phyloP scores from a whole-genome alignment of 805 yeast species.

The Wickerhamomyces mucosus region DNA sequence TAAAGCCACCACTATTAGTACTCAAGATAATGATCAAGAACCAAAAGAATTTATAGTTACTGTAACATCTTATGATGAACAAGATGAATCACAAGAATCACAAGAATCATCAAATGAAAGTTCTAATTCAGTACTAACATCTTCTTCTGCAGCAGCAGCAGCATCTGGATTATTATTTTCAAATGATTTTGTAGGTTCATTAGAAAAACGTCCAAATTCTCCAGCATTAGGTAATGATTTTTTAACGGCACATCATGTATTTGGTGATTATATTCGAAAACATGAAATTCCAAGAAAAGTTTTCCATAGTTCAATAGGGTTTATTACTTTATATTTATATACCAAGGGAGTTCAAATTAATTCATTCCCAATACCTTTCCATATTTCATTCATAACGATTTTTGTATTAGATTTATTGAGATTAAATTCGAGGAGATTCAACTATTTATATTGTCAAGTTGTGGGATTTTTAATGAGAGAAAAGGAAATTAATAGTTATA shows the following conservation, averaged over 20 bases:
- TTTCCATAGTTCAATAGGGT: constrained; percentile 84
- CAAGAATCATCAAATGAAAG: too few species aligned
- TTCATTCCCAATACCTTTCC: constrained; percentile 52
- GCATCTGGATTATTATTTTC: background rate
- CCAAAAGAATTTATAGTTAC: too few species aligned
- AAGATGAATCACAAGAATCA: too few species aligned
- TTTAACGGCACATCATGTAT: constrained; percentile 32
- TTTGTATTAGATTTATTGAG: constrained; percentile 61
- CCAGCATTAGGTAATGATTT: constrained; percentile 14
- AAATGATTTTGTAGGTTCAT: constrained; percentile 9
- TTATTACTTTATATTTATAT: constrained; percentile 67
- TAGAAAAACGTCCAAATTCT: constrained; percentile 4
- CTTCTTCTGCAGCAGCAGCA: background rate
- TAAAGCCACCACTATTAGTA: too few species aligned
- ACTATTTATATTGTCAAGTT: constrained; percentile 50
- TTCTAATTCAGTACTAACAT: too few species aligned
- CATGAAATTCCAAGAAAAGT: constrained; percentile 87
- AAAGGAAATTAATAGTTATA: constrained; percentile 58
- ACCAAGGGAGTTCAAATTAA: constrained; percentile 45
- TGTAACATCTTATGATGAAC: too few species aligned
- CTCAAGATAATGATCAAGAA: too few species aligned
- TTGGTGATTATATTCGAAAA: constrained; percentile 50
- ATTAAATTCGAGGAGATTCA: constrained; percentile 50
- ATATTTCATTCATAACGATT: constrained; percentile 44
- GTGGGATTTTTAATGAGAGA: constrained; percentile 84